Evolutionary conservation across 306 rosid species (phyloP), one percentile per base, ranked within the genome.

Genomic region (Vicia villosa): DNA sequence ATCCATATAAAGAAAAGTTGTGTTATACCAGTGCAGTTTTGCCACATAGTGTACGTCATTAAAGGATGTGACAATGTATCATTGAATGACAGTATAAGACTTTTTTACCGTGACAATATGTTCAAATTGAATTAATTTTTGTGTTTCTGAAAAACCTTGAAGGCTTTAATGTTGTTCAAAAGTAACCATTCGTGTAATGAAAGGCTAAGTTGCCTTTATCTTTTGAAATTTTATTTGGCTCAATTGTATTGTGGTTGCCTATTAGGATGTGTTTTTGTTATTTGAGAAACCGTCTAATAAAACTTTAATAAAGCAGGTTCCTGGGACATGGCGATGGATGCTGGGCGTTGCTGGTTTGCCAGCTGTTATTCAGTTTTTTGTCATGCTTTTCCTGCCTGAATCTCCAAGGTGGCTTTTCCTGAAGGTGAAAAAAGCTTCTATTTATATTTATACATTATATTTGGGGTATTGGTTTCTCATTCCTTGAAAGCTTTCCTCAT

Each of bases 261-360:
- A 49, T n/a, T 55, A 19, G 30, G 17, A 21, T 12, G 5, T 19
- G 6, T 37, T 15, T 36, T 36, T 16, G 36, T 56, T 54, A 4
- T 20, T 28, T 57, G 51, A 66, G 5, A 58, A 57, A 58, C 47
- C 49, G 8, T 62, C 51, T 78, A 49, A 78, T 46, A 57, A 14
- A 38, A 24, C 42, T 22, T 46, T 77, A 67, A 68, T 17, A 34
- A 41, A 55, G 51, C 77, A 89, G 96, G 96, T 87, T 79, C 90
- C 92, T 13, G 96, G 96, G 78, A 89, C 96, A 28, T 89, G 96
- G 96, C 70, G 96, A 70, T 89, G 96, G 96, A 87, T 89, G 96
- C 87, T 89, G 36, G 96, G 96, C 74, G 87, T 77, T 75, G 80
- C 96, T 24, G 85, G 74, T 20, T 70, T 87, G 51, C 96, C 96